Evolutionary conservation across 2,329 filamentous ascomycete genomes (phyloP), one percentile per base, ranked within the genome.

Genomic region (Bertia moriformis): DNA sequence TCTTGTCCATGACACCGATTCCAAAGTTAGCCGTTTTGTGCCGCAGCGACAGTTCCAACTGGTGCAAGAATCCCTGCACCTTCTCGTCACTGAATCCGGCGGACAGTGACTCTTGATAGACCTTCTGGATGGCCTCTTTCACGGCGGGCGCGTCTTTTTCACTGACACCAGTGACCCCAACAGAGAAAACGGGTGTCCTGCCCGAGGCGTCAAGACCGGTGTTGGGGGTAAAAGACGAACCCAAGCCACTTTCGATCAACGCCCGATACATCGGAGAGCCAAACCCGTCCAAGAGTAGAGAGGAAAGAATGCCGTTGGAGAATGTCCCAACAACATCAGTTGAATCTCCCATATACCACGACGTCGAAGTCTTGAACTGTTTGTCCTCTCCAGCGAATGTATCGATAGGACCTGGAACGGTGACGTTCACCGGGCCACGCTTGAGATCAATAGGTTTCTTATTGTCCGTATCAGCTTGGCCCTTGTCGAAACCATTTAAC

Each of bases 21-120:
- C 80, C 80, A 45, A 85, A 84, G 45, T 73, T 73, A 10, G 79
- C 75, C 1, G 76, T 83, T 59, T 84, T 84, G 56, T 84, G 76
- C 52, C 82, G 81, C 39, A 84, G 55, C 1, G 68, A 66, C 18
- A 85, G 65, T 48, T 85, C 80, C 5, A 84, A 54, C 49, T 83
- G 78, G 53, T 85, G 80, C 38, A 85, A 60, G 46, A 81, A 72
- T 2, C 80, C 80, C 45, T 82, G 75, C 32, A 84, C 69, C 50
- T 85, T 85, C 43, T 73, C 71, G 45, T 71, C 65, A 38, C 77
- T 76, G 48, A 85, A 81, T 1, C 80, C 79, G 39, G 69, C 70
- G 12, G 69, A 54, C 18, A 67, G 60, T 4, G 65, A 65, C 39
- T 78, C 71, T 19, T 62, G 56, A 42, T 82, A 63, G 2, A 74